phyloP scores from a whole-genome alignment of 805 yeast genomes.

The Metschnikowia peoriensis region DNA sequence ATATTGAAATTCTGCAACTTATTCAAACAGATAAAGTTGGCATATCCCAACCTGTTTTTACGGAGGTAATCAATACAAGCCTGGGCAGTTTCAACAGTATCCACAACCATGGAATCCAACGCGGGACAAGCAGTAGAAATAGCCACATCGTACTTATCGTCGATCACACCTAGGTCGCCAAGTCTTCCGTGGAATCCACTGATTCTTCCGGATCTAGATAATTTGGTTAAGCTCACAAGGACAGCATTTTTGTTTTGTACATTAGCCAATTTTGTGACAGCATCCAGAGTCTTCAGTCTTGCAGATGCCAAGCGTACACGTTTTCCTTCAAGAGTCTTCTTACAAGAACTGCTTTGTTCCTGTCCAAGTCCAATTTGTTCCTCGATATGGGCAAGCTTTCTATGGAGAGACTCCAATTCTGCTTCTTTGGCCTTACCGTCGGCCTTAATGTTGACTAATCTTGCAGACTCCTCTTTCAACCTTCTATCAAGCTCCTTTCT shows the following conservation, averaged over 20 bases:
- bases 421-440: constrained; percentile 51
- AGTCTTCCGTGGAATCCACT: constrained; percentile 85
- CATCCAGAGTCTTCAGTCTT: constrained; percentile 66
- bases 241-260: constrained; percentile 73
- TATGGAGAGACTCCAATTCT: constrained; percentile 43
- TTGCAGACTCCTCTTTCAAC: constrained; percentile 41
- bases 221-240: constrained; percentile 59
- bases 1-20: constrained; percentile 66
- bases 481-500: constrained; percentile 44
- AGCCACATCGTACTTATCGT: constrained; percentile 86
- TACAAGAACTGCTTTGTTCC: constrained; percentile 51
- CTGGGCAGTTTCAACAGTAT: constrained; percentile 60
- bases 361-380: constrained; percentile 61
- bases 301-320: constrained; percentile 49
- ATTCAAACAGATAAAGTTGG: constrained; percentile 77
- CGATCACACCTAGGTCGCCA: constrained; percentile 91
- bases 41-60: constrained; percentile 81
- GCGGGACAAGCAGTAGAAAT: constrained; percentile 93
- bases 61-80: constrained; percentile 75
- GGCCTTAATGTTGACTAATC: constrained; percentile 44
- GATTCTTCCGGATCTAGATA: constrained; percentile 79
- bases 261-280: constrained; percentile 54
- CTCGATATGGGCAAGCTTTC: constrained; percentile 47
- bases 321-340: constrained; percentile 49
- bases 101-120: constrained; percentile 91